Percentiles rank a stretch among this genome's conserved stretches.
Evolutionary conservation across 1,284 basidiomycete genomes (phyloP).

Genomic region (Malassezia arunalokei): DNA sequence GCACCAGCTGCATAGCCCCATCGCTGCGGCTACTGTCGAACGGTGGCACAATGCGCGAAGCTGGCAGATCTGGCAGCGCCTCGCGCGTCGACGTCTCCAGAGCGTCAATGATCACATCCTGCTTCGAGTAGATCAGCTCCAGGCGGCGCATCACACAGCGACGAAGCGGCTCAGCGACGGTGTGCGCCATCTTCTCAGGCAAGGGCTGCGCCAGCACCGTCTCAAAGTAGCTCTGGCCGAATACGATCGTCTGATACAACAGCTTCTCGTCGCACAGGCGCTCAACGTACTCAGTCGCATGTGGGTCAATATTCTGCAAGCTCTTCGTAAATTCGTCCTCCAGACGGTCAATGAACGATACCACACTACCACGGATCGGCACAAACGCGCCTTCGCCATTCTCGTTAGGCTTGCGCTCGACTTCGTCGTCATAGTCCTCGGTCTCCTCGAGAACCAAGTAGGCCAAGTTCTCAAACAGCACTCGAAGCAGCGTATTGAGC

Average conservation of each 20-base stretch:
- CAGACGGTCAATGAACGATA: conserved; percentile 72
- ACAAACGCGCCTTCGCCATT: conserved; percentile 41
- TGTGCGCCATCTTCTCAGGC: conserved; percentile 2
- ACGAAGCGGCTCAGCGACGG: conserved; percentile 25
- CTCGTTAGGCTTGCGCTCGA: conserved; percentile 65
- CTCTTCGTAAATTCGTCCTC: conserved; percentile 98
- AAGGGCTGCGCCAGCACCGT: conserved; percentile 17
- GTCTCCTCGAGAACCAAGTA: conserved; percentile 73
- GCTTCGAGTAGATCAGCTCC: conserved; percentile 93
- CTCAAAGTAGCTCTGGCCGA: conserved; percentile 72
- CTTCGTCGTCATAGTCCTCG: conserved; percentile 81
- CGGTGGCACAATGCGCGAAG: conserved; percentile 20
- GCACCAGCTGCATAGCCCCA: conserved; percentile 61
- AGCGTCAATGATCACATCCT: conserved; percentile 80
- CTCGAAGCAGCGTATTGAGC: conserved; percentile 71
- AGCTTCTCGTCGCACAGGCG: conserved; percentile 69
- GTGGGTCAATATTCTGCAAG: conserved; percentile 94
- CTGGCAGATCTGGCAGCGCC: conserved; percentile 37
- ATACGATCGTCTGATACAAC: conserved; percentile 82
- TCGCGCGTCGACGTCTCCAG: conserved; percentile 55
- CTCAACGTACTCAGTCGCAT: conserved; percentile 97
- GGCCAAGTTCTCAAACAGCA: conserved; percentile 59
- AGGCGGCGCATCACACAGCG: conserved; percentile 86
- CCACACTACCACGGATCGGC: conserved; percentile 41
- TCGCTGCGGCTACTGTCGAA: conserved; percentile 22